Base-by-base conservation (phyloP, 805 yeast species). In the Yarrowia sp. region DNA sequence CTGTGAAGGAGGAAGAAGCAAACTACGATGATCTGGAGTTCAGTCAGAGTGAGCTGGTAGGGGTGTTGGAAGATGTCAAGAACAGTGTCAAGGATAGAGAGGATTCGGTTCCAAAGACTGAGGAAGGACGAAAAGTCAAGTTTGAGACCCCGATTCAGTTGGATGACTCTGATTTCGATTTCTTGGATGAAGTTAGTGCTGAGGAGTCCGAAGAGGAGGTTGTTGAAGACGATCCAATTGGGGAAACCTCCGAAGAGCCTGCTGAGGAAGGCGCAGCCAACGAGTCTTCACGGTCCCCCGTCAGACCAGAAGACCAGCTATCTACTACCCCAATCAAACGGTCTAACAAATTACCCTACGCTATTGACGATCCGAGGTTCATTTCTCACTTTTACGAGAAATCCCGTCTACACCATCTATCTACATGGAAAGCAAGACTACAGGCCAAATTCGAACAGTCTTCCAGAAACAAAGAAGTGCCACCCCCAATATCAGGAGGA, bases 351-450 rank as follows among this genome's bases (percentile, higher is more conserved):
- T 24, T 53, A 13, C 55, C 68, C 17, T 55, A 55, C 30, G 65
- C 64, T 0, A 68, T 52, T 14, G 66, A 15, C 71, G 88, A 91
- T 73, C 97, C 97, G 0, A 84, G 86, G 64, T 94, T 92, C 72
- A 77, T 95, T 36, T 74, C 82, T 19, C 82, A 82, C 43, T 94
- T 89, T 76, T 94, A 92, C 76, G 84, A 87, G 8, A 87, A 89
- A 66, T 93, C 98, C 0, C 80, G 98, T 64, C 79, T 94, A 38
- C 98, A 95, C 74, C 97, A 92, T 76, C 79, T 95, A 55, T 90
- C 97, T 71, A 82, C 87, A 3, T 91, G 97, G 95, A 94, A 92
- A 74, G 83, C 92, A 0, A 90, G 87, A 46, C 78, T 95, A 30
- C 81, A 91, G 58, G 79, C 85, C 2, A 84, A 84, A 38, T 91